Base-by-base conservation (phyloP, 2,329 filamentous ascomycete species). In the Aspergillus sp. region DNA sequence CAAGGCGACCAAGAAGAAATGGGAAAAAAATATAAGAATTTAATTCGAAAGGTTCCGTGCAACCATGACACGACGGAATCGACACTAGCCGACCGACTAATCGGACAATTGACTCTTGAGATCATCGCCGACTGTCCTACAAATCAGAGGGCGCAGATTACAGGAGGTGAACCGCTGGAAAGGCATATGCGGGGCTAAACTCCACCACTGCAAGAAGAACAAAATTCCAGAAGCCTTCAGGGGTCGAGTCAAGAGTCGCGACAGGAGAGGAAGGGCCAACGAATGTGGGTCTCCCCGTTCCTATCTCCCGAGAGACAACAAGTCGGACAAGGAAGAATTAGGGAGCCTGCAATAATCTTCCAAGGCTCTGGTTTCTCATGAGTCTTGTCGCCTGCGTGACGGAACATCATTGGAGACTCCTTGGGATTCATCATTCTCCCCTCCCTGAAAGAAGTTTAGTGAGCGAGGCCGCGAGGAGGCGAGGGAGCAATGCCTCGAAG, bases 101-200 rank as follows among this genome's bases (percentile, higher is more conserved):
- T 66, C 66, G 64, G 66, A 68, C 64, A 60, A 60, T 64, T 66
- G 25, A 52, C 55, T 57, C 38, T 51, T 57, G 62, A 68, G 67
- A 68, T 69, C 67, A 69, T 69, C 67, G 52, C 53, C 50, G 54
- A 31, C 41, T 60, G 61, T 60, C 54, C 65, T 66, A 64, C 67
- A 65, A 68, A 69, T 69, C 67, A 69, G 61, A 68, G 48, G 48
- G 60, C 66, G 59, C 60, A 67, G 64, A 68, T 64, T 64, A 64
- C 59, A 64, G 62, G 65, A 66, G 60, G 61, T 52, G 54, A 64
- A 63, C 62, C 62, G 55, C 59, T 56, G 56, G 50, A 59, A 59
- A 59, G 59, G 63, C 62, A 64, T 64, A 58, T 64, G 66, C 63
- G 57, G 64, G 61, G 61, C 62, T 60, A 62, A 65, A 41, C 61